Evolutionary conservation across 805 yeast species (phyloP).

Genomic region (Metschnikowia hibisci): DNA sequence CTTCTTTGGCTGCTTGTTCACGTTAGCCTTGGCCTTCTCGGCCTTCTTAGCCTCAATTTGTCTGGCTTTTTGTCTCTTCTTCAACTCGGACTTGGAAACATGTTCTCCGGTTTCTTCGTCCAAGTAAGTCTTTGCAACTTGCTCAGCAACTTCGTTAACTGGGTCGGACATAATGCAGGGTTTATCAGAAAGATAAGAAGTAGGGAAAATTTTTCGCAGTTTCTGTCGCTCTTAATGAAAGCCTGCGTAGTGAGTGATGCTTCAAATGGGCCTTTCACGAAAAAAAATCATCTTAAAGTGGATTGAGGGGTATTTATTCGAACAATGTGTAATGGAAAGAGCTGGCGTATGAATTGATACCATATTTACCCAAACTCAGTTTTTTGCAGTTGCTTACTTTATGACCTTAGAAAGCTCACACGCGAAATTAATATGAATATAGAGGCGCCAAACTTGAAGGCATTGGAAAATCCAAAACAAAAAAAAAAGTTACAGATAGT

Average conservation of each 20-base stretch:
- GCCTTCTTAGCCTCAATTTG: conserved; percentile 86
- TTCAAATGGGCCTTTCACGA: no score
- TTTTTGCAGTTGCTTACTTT: no score
- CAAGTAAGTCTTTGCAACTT: conserved; percentile 69
- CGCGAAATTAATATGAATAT: no score
- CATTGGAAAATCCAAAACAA: no score
- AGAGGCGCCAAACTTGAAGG: no score
- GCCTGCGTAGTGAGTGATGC: conserved; percentile 10
- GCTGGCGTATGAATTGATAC: no score
- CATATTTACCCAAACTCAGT: no score
- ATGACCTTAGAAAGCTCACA: no score
- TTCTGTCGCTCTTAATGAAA: conserved; percentile 1
- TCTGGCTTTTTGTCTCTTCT: conserved; percentile 90
- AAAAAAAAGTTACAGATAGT: no score
- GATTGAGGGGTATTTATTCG: no score
- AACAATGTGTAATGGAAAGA: no score
- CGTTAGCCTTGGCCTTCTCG: conserved; percentile 74
- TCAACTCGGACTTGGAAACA: conserved; percentile 93
- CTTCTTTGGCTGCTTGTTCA: conserved; percentile 46
- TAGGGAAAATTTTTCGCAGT: conserved; percentile 18
- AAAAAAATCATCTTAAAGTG: no score
- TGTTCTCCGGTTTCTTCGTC: conserved; percentile 96
- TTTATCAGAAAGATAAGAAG: conserved; percentile 4
- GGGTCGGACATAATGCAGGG: conserved; percentile 38
- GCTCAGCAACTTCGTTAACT: conserved; percentile 66